Conservation (phyloP, 176 grass and related monocot species). For the Lolium perenne region DNA sequence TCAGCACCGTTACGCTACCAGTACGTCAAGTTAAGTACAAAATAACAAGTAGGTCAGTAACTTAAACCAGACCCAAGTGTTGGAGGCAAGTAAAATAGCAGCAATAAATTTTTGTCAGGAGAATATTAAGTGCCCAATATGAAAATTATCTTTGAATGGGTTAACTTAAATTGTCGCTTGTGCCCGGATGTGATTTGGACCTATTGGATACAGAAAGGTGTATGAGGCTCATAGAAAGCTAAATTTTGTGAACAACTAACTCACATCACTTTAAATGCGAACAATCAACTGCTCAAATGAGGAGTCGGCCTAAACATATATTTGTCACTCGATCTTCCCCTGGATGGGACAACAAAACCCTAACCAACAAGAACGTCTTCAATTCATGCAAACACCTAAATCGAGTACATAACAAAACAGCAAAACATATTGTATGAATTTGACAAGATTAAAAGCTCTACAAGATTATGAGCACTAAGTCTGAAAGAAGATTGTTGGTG, state of each 20-base stretch:
- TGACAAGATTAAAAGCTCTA: background rate
- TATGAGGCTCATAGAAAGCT: background rate
- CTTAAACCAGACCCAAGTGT: slow-evolving; percentile 12
- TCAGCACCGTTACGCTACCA: background rate
- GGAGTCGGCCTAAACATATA: background rate
- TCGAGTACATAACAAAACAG: background rate
- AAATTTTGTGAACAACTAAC: background rate
- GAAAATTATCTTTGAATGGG: background rate
- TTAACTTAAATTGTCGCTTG: background rate
- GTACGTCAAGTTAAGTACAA: background rate
- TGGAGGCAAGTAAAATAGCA: slow-evolving; percentile 3
- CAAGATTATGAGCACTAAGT: background rate
- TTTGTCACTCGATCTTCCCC: slow-evolving; percentile 3
- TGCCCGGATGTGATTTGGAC: background rate
- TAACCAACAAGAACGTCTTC: background rate
- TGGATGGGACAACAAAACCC: slow-evolving; percentile 6
- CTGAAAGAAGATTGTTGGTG: background rate
- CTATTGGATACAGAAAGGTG: background rate
- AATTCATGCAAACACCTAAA: background rate
- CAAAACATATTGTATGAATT: background rate
- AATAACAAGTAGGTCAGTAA: background rate
- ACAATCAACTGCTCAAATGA: background rate
- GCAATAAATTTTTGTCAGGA: background rate
- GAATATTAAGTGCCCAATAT: background rate
- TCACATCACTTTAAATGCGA: background rate